Base-by-base conservation (phyloP, 2,329 filamentous ascomycete species). In the Alternaria gaisen region DNA sequence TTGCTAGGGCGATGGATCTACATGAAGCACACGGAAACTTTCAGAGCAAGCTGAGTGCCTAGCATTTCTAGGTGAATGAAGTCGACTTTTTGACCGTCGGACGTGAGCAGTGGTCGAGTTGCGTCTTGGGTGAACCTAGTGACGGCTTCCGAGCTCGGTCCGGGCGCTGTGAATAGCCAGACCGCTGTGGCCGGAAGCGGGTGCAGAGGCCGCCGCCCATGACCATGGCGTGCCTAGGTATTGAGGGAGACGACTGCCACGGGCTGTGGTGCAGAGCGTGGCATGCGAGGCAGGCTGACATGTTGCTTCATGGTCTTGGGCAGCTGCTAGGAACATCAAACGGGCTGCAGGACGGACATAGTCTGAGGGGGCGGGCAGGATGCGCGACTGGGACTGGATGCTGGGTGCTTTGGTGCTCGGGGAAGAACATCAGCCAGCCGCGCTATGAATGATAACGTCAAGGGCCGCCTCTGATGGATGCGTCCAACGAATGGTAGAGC, bases 401-500 rank as follows among this genome's bases (percentile, higher is more conserved):
- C 34, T 51, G 58, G 54, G 54, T 32, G 54, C 55, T 53, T 22
- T 57, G 55, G 55, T 52, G 60, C 50, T 55, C 56, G 50, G 60
- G 59, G 46, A 58, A 47, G 52, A 55, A 53, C 61, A 58, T 40
- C 51, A 72, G 69, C 67, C 67, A 69, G 71, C 65, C 64, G 63
- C 60, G 60, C 64, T 63, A 65, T 65, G 54, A 50, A 55, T 59
- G 65, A 67, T 68, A 70, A 66, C 70, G 65, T 60, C 60, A 54
- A 64, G 57, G 56, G 63, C 56, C 53, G 64, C 67, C 66, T 67
- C 71, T 44, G 58, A 57, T 57, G 50, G 36, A 38, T 16, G 61
- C 57, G 59, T 48, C 60, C 60, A 67, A 64, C 72, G 72, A 75
- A 74, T 74, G 58, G 61, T 53, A 60, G 52, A 61, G 63, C 62